These are phyloP conservation scores for Neurospora sp. DNA, from an alignment of 495 filamentous ascomycete genomes.

Conservation along the genomic window DNA sequence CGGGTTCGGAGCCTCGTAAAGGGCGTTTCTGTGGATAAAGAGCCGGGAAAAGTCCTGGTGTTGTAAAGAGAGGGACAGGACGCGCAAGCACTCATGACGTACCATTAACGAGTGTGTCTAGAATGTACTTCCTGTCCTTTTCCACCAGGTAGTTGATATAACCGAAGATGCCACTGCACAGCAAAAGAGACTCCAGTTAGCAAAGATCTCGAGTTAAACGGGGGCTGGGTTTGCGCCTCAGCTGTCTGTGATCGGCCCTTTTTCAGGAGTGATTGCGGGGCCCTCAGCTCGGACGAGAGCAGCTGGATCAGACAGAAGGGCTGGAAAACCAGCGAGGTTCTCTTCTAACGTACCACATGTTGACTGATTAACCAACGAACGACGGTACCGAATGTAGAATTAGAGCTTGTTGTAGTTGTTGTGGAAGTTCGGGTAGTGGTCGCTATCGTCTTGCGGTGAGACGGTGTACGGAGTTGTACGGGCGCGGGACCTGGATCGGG, in stretches of 20 bases:
- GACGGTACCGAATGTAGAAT: conserved; percentile 6
- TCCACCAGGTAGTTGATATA: conserved; percentile 91
- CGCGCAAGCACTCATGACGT: conserved; percentile 10
- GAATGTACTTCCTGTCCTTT: conserved; percentile 89
- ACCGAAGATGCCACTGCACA: conserved; percentile 86
- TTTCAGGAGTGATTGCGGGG: neutral
- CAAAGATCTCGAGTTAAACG: neutral
- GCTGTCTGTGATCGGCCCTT: neutral
- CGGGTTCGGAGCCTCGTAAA: conserved; percentile 6
- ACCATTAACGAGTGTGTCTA: conserved; percentile 95
- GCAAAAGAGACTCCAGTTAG: neutral
- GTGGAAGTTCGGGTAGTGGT: neutral
- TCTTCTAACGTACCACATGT: conserved; percentile 22
- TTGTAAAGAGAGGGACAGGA: neutral
- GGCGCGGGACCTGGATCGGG: neutral
- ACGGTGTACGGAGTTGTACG: neutral
- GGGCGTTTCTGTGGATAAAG: conserved; percentile 3
- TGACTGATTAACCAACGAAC: conserved; percentile 19
- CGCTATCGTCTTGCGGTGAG: neutral
- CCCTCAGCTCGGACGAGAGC: neutral
- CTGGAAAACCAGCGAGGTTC: conserved; percentile 5
- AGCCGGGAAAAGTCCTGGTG: conserved; percentile 2
- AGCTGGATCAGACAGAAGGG: neutral
- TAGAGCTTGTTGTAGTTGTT: neutral
- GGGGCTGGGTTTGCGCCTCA: neutral